These are phyloP conservation scores for Diaporthe ilicicola DNA, from an alignment of 2,329 filamentous ascomycete genomes.

Conservation along the genomic window DNA sequence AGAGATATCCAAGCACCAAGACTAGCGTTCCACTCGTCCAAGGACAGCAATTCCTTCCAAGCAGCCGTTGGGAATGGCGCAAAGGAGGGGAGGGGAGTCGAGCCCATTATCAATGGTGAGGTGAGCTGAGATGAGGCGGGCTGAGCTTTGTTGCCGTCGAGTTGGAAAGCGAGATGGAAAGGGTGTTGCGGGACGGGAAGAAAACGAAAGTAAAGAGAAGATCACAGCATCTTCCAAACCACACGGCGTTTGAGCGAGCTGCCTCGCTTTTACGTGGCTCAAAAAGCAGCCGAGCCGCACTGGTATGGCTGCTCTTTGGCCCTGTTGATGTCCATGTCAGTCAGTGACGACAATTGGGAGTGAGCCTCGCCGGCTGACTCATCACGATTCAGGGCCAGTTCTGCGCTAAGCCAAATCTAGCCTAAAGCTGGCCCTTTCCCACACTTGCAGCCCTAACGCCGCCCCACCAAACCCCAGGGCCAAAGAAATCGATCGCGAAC, in stretches of 20 bases:
- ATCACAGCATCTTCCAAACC: not conserved
- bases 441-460: not conserved
- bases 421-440: not conserved
- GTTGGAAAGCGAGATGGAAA: too few relatives aligned
- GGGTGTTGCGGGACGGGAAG: too few relatives aligned
- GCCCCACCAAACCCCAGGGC: slow-evolving; percentile 14
- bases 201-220: not conserved
- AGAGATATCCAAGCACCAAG: slow-evolving; percentile 80
- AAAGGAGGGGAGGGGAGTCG: slow-evolving; percentile 70
- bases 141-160: not conserved
- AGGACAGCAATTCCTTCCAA: slow-evolving; percentile 71
- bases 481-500: slow-evolving; percentile 15
- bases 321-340: not conserved
- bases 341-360: not conserved
- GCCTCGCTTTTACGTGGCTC: not conserved
- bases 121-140: not conserved
- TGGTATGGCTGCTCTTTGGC: not conserved
- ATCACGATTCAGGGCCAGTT: slow-evolving; percentile 4
- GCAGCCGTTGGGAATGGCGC: slow-evolving; percentile 77
- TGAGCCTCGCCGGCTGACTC: slow-evolving; percentile 32
- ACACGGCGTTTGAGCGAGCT: not conserved
- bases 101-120: slow-evolving; percentile 48
- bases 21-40: slow-evolving; percentile 80
- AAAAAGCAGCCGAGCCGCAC: not conserved
- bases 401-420: not conserved